Conservation (phyloP, 345 rosid genomes). For the Syzygium oleosum region DNA sequence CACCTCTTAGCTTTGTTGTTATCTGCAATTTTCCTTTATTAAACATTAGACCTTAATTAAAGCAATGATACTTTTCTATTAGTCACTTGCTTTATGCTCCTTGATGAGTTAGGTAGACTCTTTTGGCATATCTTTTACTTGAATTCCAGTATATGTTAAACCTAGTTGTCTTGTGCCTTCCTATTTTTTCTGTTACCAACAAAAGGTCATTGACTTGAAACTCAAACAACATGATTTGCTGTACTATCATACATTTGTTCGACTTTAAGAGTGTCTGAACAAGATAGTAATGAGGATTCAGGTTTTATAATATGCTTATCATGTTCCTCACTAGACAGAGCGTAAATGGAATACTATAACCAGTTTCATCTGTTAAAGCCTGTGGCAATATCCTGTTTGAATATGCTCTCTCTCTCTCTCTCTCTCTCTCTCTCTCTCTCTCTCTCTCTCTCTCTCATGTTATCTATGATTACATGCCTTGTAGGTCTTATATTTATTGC, state of each 20-base stretch:
- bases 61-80: not conserved
- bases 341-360: not conserved
- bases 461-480: not conserved
- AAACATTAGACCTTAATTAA: not conserved
- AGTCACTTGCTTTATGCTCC: not conserved
- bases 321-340: not conserved
- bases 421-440: not conserved
- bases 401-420: not conserved
- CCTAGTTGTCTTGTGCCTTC: not conserved
- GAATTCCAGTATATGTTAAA: not conserved
- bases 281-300: not conserved
- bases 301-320: not conserved
- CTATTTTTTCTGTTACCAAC: not conserved
- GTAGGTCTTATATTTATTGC: slow-evolving; percentile 54
- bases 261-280: not conserved
- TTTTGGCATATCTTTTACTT: not conserved
- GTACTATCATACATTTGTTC: not conserved
- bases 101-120: not conserved
- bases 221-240: not conserved
- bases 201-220: not conserved
- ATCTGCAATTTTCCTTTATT: not conserved
- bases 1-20: not conserved
- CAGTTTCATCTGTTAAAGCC: not conserved
- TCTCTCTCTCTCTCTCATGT: not conserved
- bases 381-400: not conserved